Evolutionary conservation across 2,329 filamentous ascomycete species (phyloP), one percentile per base, ranked within the genome.

Genomic region (Trichoderma atrobrunneum): DNA sequence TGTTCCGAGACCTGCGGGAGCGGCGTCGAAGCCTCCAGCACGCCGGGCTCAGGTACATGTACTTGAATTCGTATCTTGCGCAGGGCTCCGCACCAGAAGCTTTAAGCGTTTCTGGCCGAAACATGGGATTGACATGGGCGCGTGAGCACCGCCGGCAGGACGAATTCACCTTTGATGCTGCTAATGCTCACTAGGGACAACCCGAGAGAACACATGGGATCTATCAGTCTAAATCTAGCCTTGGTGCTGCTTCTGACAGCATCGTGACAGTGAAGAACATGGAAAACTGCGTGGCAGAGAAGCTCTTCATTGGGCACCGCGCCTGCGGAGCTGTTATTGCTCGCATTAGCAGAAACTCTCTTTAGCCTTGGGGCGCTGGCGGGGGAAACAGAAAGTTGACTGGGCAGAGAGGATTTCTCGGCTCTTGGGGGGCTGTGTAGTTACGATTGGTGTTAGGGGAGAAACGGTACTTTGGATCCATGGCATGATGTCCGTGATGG

Each of bases 341-440:
- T 21, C 34, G 48, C 48, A 67, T 67, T 57, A 65, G 62, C 39
- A 65, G 39, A 65, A 65, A 65, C 62, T 57, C 32, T 57, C 64
- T 39, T n/a, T 67, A 39, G 60, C 60, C 60, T 43, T 1, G 34
- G 36, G 34, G n/a, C 16, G 34, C 26, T 16, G 36, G 5, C 3
- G n/a, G n/a, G 48, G n/a, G 21, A 12, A 24, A 24, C n/a, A 21
- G 10, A 54, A 21, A 54, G 11, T 54, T 24, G 48, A 24, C 48
- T 54, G 48, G 48, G 48, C 48, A 64, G 14, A 14, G 59, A 62
- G 21, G n/a, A 64, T 21, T 30, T 26, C 18, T 21, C 63, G 36
- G 18, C 48, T n/a, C 21, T 18, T 10, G 16, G 30, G 30, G 30
- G n/a, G 57, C 61, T 48, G 61, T 64, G 61, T 68, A 36, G 54